A percentile compares a stretch with the other conserved stretches of the same genome.
These are phyloP conservation scores for Thinopyrum obtusiflorum DNA, from an alignment of 202 grass and related monocot species.

Conservation along the genomic window DNA sequence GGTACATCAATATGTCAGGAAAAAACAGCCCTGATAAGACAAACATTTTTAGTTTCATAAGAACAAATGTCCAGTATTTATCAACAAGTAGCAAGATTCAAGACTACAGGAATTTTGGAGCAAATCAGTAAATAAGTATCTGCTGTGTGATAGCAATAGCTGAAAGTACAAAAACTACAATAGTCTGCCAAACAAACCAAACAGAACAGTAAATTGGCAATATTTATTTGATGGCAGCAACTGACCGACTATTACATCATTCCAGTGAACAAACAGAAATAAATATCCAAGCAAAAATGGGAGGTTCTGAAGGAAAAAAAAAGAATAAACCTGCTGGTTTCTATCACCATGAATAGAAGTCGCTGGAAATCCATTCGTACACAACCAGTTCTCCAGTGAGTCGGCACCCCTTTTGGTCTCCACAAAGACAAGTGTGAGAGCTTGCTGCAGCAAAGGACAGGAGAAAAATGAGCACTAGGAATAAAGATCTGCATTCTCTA, in stretches of 20 bases:
- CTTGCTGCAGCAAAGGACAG: slow-evolving; percentile 37
- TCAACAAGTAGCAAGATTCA: not conserved
- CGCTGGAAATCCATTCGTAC: slow-evolving; percentile 72
- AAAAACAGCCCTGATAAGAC: not conserved
- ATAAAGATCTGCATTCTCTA: not conserved
- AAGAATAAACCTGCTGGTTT: slow-evolving; percentile 65
- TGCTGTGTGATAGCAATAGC: not conserved
- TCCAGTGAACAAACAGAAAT: not conserved
- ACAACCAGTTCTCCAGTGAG: slow-evolving; percentile 70
- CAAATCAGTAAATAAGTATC: slow-evolving; percentile 18
- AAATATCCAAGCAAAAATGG: slow-evolving; percentile 11
- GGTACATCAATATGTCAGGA: slow-evolving; percentile 19
- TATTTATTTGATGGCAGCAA: slow-evolving; percentile 7
- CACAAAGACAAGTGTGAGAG: slow-evolving; percentile 77
- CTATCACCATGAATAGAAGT: slow-evolving; percentile 88
- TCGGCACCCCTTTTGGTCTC: slow-evolving; percentile 84
- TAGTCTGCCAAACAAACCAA: not conserved
- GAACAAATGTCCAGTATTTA: not conserved
- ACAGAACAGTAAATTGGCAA: not conserved
- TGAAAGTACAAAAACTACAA: slow-evolving; percentile 7
- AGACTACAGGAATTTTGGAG: slow-evolving; percentile 1
- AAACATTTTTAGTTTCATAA: not conserved
- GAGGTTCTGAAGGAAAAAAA: not conserved
- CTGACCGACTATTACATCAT: not conserved
- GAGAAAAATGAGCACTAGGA: slow-evolving; percentile 25